phyloP scores from a whole-genome alignment of 2,329 filamentous ascomycete species.

The Pseudofabraea citricarpa region DNA sequence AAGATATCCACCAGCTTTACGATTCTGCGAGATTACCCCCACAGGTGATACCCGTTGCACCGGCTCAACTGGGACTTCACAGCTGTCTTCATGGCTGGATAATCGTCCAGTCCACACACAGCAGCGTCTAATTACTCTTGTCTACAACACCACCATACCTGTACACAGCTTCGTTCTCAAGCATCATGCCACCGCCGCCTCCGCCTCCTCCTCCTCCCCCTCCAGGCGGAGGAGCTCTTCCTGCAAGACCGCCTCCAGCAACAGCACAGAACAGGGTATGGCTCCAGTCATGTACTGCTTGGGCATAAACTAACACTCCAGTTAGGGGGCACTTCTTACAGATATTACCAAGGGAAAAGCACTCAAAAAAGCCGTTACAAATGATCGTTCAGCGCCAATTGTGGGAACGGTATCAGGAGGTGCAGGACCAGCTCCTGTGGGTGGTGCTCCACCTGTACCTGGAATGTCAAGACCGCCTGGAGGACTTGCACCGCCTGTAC shows the following conservation, averaged over 20 bases:
- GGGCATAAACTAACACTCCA: conserved; percentile 21
- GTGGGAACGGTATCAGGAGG: conserved; percentile 53
- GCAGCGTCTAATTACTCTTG: not conserved
- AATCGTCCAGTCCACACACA: no score
- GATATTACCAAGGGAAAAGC: conserved; percentile 80
- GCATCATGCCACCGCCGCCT: conserved; percentile 50
- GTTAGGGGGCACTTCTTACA: conserved; percentile 75
- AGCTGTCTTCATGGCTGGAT: not conserved
- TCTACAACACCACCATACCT: conserved; percentile 2
- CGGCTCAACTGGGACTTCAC: no score
- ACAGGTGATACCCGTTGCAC: no score
- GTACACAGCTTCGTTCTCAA: no score
- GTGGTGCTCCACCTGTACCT: conserved; percentile 79
- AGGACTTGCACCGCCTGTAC: conserved; percentile 67
- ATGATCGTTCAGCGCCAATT: conserved; percentile 82
- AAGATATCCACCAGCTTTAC: no score
- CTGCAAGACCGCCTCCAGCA: conserved; percentile 51
- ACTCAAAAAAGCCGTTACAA: conserved; percentile 83
- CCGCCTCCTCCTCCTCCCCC: conserved; percentile 68
- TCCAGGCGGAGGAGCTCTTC: conserved; percentile 45
- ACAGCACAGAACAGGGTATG: conserved; percentile 58
- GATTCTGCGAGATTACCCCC: no score
- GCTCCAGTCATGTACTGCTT: no score
- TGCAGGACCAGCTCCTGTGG: conserved; percentile 56
- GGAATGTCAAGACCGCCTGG: conserved; percentile 53